These are phyloP conservation scores for Globisporangium splendens DNA, from an alignment of 352 stramenopile genomes.

Conservation along the genomic window DNA sequence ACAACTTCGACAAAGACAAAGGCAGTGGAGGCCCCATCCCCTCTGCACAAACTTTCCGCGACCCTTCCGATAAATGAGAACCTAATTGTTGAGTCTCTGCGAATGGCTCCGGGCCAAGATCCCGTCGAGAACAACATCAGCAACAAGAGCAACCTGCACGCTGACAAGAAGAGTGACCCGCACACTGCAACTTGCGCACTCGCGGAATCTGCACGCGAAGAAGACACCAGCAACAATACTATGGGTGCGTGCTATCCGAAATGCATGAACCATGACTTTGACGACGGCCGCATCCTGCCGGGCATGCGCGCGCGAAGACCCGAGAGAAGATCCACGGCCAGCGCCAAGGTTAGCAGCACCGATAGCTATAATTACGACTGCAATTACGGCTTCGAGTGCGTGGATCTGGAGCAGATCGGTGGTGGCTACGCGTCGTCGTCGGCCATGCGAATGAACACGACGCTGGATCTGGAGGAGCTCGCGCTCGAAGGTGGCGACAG, in stretches of 20 bases:
- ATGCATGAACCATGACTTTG: constrained; percentile 27
- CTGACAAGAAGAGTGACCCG: no score
- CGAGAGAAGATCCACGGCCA: not conserved
- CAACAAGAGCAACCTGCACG: no score
- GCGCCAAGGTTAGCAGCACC: not conserved
- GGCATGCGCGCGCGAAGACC: constrained; percentile 3
- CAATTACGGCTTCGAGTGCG: not conserved
- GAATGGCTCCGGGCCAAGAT: not conserved
- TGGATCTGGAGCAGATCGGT: constrained; percentile 6
- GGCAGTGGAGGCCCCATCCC: not conserved
- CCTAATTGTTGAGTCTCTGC: not conserved
- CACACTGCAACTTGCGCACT: no score
- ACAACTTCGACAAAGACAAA: no score
- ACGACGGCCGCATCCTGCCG: constrained; percentile 8
- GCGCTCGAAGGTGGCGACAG: constrained; percentile 13
- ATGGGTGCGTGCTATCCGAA: constrained; percentile 50
- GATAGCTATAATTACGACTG: not conserved
- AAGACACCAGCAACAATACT: not conserved
- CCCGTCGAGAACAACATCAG: not conserved
- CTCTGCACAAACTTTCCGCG: not conserved
- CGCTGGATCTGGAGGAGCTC: constrained; percentile 53
- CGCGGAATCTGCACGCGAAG: no score
- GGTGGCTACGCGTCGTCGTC: no score
- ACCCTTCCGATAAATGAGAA: not conserved
- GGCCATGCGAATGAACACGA: constrained; percentile 19